Percentiles rank a stretch among this genome's conserved stretches.
Evolutionary conservation across 1,284 basidiomycete genomes (phyloP).

Genomic region (Agaricales sp.): DNA sequence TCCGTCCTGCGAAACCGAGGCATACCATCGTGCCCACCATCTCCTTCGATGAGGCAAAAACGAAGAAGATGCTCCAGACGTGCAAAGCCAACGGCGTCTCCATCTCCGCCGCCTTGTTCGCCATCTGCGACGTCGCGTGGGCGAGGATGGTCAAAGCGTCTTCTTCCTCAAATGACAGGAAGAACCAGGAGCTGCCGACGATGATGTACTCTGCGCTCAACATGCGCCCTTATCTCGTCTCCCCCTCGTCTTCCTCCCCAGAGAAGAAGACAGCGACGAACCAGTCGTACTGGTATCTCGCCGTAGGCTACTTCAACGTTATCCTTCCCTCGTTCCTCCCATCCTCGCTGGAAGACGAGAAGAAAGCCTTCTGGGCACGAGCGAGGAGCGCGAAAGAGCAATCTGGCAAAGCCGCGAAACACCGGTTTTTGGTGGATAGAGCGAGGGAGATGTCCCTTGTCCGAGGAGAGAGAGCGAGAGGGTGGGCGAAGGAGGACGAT

Average conservation of each 20-base stretch:
- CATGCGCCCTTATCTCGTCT: constrained; percentile 47
- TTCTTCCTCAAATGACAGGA: background rate
- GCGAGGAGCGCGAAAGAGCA: constrained; percentile 60
- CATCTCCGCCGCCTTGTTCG: constrained; percentile 66
- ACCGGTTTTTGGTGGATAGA: constrained; percentile 46
- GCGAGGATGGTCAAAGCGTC: constrained; percentile 22
- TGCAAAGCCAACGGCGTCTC: constrained; percentile 67
- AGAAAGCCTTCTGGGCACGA: constrained; percentile 59
- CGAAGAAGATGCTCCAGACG: constrained; percentile 46
- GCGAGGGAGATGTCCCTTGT: constrained; percentile 54
- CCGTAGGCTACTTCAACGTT: constrained; percentile 74
- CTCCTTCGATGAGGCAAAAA: constrained; percentile 40
- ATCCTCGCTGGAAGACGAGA: constrained; percentile 20
- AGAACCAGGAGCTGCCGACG: constrained; percentile 22
- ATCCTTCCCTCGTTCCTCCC: constrained; percentile 63
- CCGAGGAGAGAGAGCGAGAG: constrained; percentile 45
- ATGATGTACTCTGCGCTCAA: constrained; percentile 79
- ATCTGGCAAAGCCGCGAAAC: constrained; percentile 51
- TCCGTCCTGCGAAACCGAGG: constrained; percentile 27
- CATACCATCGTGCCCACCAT: constrained; percentile 58
- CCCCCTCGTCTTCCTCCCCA: background rate
- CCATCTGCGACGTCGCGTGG: constrained; percentile 69
- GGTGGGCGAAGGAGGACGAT: constrained; percentile 68
- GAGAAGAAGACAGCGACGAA: constrained; percentile 28
- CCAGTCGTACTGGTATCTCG: constrained; percentile 67